Evolutionary conservation across 345 rosid species (phyloP).

Genomic region (Rhodomyrtus tomentosa): DNA sequence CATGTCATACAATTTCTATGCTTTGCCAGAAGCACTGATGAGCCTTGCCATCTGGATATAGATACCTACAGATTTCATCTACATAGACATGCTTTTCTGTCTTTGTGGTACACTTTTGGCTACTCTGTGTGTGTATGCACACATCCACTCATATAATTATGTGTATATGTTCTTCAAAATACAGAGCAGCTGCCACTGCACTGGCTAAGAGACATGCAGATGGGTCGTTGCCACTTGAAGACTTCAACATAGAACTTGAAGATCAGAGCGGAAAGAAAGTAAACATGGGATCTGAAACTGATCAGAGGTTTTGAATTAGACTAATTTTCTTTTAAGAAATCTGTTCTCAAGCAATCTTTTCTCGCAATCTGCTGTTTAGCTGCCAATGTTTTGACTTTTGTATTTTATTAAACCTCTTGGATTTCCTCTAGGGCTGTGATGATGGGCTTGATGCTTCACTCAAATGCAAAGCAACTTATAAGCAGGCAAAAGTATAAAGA

Average conservation of each 20-base stretch:
- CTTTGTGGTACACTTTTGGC: neutral
- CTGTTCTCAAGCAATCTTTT: neutral
- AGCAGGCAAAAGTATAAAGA: constrained; percentile 48
- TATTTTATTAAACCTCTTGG: neutral
- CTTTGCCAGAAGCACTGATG: neutral
- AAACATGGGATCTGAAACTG: constrained; percentile 69
- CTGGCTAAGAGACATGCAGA: constrained; percentile 65
- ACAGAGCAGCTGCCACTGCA: constrained; percentile 75
- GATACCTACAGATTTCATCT: neutral
- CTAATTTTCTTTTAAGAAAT: neutral
- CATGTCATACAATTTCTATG: neutral
- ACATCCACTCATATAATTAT: neutral
- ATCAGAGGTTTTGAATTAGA: constrained; percentile 40
- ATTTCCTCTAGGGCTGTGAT: constrained; percentile 53
- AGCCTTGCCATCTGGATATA: neutral
- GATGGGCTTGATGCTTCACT: constrained; percentile 94
- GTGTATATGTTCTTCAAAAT: neutral
- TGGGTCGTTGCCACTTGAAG: constrained; percentile 63
- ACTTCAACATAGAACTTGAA: constrained; percentile 74
- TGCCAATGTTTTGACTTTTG: neutral
- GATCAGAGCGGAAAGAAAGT: constrained; percentile 71
- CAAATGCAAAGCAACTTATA: constrained; percentile 60
- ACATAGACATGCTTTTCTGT: neutral
- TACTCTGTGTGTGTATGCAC: neutral
- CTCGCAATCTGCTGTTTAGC: neutral